phyloP scores from a whole-genome alignment of 352 stramenopile genomes.

The Phytophthora fragariae region DNA sequence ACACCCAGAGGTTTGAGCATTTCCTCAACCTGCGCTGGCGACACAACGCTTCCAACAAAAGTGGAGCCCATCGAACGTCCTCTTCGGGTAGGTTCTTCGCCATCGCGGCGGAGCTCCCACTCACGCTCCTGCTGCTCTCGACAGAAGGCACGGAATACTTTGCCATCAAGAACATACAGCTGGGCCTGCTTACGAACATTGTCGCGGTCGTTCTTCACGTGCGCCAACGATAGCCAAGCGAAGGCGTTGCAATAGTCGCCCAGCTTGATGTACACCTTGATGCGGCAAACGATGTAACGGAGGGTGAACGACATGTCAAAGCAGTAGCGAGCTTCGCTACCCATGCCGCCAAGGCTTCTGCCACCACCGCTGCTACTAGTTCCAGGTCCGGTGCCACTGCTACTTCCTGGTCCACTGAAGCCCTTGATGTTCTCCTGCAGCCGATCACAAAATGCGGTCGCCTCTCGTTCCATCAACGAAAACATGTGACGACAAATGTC shows the following conservation, averaged over 20 bases:
- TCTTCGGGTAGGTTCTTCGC: conserved; percentile 30
- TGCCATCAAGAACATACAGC: conserved; percentile 73
- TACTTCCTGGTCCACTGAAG: conserved; percentile 54
- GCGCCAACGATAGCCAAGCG: conserved; percentile 78
- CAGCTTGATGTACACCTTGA: conserved; percentile 68
- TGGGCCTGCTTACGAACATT: conserved; percentile 73
- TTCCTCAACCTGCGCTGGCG: conserved; percentile 53
- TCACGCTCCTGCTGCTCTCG: conserved; percentile 65
- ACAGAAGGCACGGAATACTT: conserved; percentile 62
- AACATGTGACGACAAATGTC: conserved; percentile 83
- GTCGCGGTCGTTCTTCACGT: conserved; percentile 81
- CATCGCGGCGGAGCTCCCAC: conserved; percentile 24
- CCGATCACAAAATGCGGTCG: conserved; percentile 75
- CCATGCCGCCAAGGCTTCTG: conserved; percentile 72
- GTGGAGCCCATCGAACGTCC: conserved; percentile 28
- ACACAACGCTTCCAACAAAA: conserved; percentile 39
- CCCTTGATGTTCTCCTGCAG: conserved; percentile 76
- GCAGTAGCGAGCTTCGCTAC: conserved; percentile 77
- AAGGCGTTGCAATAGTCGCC: conserved; percentile 65
- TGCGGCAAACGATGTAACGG: conserved; percentile 73
- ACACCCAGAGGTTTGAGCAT: conserved; percentile 63
- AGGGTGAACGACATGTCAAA: conserved; percentile 86
- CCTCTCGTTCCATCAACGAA: conserved; percentile 75
- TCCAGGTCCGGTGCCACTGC: conserved; percentile 52
- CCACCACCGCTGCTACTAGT: conserved; percentile 59